Percentiles rank a stretch among this genome's conserved stretches.
Evolutionary conservation across 2,329 filamentous ascomycete species (phyloP).

Genomic region (Scedosporium minutisporum): DNA sequence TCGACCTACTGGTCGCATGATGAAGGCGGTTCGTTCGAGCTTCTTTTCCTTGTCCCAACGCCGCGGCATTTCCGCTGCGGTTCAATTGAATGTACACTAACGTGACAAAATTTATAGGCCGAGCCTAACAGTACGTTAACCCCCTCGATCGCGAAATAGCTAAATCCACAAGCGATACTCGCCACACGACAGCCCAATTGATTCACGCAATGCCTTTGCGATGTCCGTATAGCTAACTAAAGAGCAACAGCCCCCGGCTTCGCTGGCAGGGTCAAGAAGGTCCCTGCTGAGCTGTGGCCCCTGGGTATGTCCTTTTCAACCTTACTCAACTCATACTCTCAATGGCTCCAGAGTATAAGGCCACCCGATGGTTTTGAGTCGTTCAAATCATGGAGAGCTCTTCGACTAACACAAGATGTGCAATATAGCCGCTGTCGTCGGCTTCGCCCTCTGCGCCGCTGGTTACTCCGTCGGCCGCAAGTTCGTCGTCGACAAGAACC

Average conservation of each 20-base stretch:
- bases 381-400: background rate
- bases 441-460: slow-evolving; percentile 72
- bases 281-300: slow-evolving; percentile 89
- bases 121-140: background rate
- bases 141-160: slow-evolving; percentile 34
- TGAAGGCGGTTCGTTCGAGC: slow-evolving; percentile 62
- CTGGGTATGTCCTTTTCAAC: slow-evolving; percentile 54
- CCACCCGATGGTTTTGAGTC: no score
- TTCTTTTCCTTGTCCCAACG: slow-evolving; percentile 27
- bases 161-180: slow-evolving; percentile 86
- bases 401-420: slow-evolving; percentile 14
- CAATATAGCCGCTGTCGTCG: slow-evolving; percentile 67
- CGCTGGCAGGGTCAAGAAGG: slow-evolving; percentile 31
- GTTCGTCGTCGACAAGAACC: slow-evolving; percentile 80
- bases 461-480: slow-evolving; percentile 75
- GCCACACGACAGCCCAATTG: slow-evolving; percentile 43
- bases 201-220: background rate
- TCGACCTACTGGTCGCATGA: slow-evolving; percentile 55
- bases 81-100: background rate
- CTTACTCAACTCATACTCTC: background rate
- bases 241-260: background rate
- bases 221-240: background rate
- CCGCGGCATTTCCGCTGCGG: slow-evolving; percentile 5
- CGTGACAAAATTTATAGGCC: background rate
- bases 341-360: no score